phyloP scores from a whole-genome alignment of 805 yeast species.

The Brettanomyces nanus region DNA sequence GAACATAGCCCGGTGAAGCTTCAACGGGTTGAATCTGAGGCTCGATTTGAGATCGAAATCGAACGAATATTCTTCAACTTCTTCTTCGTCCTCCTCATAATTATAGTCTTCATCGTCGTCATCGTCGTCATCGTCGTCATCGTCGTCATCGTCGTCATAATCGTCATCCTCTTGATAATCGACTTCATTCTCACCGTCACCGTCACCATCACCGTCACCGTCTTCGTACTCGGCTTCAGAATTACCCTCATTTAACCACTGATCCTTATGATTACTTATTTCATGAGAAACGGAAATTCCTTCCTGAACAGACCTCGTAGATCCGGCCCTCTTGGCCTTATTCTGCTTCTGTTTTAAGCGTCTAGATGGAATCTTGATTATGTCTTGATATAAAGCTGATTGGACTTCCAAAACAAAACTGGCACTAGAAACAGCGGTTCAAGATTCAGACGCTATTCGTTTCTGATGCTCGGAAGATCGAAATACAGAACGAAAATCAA shows the following conservation, averaged over 20 bases:
- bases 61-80: slow-evolving; percentile 13
- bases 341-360: too few species aligned
- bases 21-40: slow-evolving; percentile 14
- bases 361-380: too few species aligned
- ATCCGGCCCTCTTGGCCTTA: too few species aligned
- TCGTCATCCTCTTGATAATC: slow-evolving; percentile 1
- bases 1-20: slow-evolving; percentile 25
- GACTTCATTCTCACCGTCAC: not conserved
- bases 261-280: too few species aligned
- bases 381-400: too few species aligned
- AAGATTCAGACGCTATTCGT: too few species aligned
- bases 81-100: slow-evolving; percentile 4
- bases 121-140: not conserved
- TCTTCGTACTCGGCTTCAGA: slow-evolving; percentile 64
- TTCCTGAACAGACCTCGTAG: too few species aligned
- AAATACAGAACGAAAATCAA: too few species aligned
- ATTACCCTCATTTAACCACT: slow-evolving; percentile 45
- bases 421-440: too few species aligned
- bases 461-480: too few species aligned
- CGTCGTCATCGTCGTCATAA: slow-evolving; percentile 1
- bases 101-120: not conserved
- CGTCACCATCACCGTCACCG: slow-evolving; percentile 1
- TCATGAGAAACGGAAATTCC: too few species aligned
- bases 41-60: slow-evolving; percentile 12
- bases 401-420: too few species aligned